These are phyloP conservation scores for Crithidia acanthocephali DNA, from an alignment of 208 protist genomes.

Conservation along the genomic window DNA sequence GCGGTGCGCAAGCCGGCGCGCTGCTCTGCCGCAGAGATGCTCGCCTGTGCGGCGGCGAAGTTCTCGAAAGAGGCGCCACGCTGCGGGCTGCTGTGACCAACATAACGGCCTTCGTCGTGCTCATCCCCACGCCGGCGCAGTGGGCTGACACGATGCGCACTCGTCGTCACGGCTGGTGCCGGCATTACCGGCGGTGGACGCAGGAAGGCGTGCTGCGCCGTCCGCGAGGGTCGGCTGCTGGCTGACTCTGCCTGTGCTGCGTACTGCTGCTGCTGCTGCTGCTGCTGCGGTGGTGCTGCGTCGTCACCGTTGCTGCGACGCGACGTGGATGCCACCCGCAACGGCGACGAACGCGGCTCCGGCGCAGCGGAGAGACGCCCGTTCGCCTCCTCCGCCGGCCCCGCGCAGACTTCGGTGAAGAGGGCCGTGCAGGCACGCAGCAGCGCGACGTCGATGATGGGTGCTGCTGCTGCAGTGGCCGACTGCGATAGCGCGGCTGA, in stretches of 20 bases:
- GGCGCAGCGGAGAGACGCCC: not conserved
- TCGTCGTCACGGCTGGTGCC: not conserved
- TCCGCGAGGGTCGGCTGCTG: not conserved
- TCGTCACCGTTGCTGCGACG: not conserved
- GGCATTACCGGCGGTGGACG: slow-evolving; percentile 9
- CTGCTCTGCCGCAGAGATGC: slow-evolving; percentile 18
- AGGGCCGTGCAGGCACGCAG: slow-evolving; percentile 18
- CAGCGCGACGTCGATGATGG: slow-evolving; percentile 20
- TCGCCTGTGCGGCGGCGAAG: slow-evolving; percentile 21
- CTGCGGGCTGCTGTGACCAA: not conserved
- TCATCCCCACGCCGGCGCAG: not conserved
- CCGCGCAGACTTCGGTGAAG: slow-evolving; percentile 3
- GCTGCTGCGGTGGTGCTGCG: not conserved
- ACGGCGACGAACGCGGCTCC: no score
- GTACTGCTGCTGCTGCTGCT: not conserved
- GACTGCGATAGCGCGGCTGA: no score
- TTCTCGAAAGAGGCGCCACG: slow-evolving; percentile 23
- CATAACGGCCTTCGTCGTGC: not conserved
- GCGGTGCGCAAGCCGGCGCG: slow-evolving; percentile 14
- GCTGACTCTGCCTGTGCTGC: not conserved
- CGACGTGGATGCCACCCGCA: no score
- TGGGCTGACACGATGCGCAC: slow-evolving; percentile 6
- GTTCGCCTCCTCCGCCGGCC: not conserved
- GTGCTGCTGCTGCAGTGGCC: not conserved
- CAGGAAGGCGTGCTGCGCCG: slow-evolving; percentile 3